Evolutionary conservation across 2,329 filamentous ascomycete genomes (phyloP), one percentile per base, ranked within the genome.

Genomic region (Gaeumannomyces sp.): DNA sequence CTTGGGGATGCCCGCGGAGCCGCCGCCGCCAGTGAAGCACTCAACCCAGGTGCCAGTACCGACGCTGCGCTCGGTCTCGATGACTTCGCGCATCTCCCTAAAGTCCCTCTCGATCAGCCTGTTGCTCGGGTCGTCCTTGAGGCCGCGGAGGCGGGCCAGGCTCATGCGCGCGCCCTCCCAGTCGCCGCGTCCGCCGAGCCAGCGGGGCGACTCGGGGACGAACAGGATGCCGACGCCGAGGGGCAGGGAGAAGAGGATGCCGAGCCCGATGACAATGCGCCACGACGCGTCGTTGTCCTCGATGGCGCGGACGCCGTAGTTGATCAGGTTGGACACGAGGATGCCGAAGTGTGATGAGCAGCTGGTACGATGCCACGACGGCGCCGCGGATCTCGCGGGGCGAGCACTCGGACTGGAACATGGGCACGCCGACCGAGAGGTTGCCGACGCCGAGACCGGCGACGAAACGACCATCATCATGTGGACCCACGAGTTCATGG

Each of bases 301-400:
- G 68, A 82, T 79, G 13, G 70, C 71, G 59, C 78, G 76, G 13
- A 82, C 78, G 59, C 81, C 83, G 64, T 77, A 84, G 73, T 85
- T 86, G 70, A 86, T 79, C 64, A 81, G 76, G 69, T 84, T 83
- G 64, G 82, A 78, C 27, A 81, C 73, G 61, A 85, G 83, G 68
- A 91, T 89, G 35, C 89, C 89, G 53, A 90, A 78, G 1, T n/a
- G 88, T 91, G 73, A 91, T 89, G 77, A 90, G 86, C 22, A 91
- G 83, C 75, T 91, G 89, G 75, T 91, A 91, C n/a, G 83, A 86
- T 5, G 83, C 81, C n/a, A 89, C 84, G 59, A 89, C 82, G 45
- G 84, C 82, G 69, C 86, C 87, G 69, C 87, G 84, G 67, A 89
- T 87, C 70, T 85, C 80, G 25, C 81, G 80, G 4, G 87, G 87